Conservation (phyloP, 169 alveolate genomes). For the Plasmodium malariae region DNA sequence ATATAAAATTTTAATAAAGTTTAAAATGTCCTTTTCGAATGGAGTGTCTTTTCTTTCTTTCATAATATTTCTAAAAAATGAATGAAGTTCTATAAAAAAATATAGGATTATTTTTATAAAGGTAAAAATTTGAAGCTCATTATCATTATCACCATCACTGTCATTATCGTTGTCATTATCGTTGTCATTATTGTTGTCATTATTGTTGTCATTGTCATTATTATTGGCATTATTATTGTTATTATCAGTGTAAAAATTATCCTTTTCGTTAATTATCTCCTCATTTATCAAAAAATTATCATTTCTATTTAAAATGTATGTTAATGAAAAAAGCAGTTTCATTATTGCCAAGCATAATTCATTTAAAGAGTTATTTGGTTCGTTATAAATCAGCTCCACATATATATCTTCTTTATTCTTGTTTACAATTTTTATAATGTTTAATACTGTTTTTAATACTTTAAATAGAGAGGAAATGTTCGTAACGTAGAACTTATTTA, state of each 20-base stretch:
- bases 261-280: slow-evolving; percentile 32
- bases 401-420: slow-evolving; percentile 35
- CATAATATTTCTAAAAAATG: slow-evolving; percentile 29
- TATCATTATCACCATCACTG: slow-evolving; percentile 46
- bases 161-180: too few species aligned
- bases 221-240: too few species aligned
- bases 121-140: slow-evolving; percentile 32
- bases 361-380: slow-evolving; percentile 14
- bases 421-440: slow-evolving; percentile 55
- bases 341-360: slow-evolving; percentile 22
- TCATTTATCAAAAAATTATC: slow-evolving; percentile 27
- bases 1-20: slow-evolving; percentile 32
- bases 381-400: slow-evolving; percentile 40
- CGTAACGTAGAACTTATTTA: slow-evolving; percentile 41
- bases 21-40: slow-evolving; percentile 29
- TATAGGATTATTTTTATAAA: slow-evolving; percentile 48
- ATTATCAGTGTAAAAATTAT: too few species aligned
- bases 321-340: slow-evolving; percentile 43
- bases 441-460: slow-evolving; percentile 55
- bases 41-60: slow-evolving; percentile 4
- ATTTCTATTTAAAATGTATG: slow-evolving; percentile 55
- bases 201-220: too few species aligned
- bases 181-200: too few species aligned
- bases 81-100: slow-evolving; percentile 50
- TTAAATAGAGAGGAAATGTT: slow-evolving; percentile 51